These are phyloP conservation scores for Posidonia australis DNA, from an alignment of 106 monocot genomes.

Conservation along the genomic window DNA sequence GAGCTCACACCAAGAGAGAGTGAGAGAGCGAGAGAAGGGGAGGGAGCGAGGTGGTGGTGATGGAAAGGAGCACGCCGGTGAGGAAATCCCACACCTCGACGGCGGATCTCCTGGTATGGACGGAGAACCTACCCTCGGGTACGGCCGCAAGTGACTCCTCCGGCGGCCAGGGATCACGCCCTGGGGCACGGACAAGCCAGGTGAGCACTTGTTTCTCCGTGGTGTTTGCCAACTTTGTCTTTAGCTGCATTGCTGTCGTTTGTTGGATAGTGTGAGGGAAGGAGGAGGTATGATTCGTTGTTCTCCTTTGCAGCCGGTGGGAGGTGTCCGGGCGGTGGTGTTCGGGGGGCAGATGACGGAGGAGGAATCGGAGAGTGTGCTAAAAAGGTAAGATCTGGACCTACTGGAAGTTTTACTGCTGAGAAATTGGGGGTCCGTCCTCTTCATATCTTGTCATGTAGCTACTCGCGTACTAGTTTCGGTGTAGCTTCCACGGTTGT, in stretches of 20 bases:
- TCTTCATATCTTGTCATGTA: no score
- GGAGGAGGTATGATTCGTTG: background rate
- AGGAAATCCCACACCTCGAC: slow-evolving; percentile 15
- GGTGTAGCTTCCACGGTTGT: no score
- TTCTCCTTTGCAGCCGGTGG: background rate
- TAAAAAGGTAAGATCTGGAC: slow-evolving; percentile 3
- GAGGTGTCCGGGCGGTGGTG: slow-evolving; percentile 2
- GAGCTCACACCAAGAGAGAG: background rate
- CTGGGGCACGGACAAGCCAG: background rate
- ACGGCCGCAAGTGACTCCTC: no score
- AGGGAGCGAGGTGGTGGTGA: slow-evolving; percentile 1
- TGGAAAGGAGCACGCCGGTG: slow-evolving; percentile 9
- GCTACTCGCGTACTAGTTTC: no score
- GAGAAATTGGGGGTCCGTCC: no score
- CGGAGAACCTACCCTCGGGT: no score
- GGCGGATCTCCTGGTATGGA: slow-evolving; percentile 14
- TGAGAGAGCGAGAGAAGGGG: no score
- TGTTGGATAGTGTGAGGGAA: no score
- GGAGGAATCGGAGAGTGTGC: slow-evolving; percentile 5
- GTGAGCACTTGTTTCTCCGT: background rate
- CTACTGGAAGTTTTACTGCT: no score
- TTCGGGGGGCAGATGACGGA: slow-evolving; percentile 17
- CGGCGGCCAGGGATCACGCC: no score
- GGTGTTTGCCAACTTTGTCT: background rate
- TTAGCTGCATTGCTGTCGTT: background rate